Evolutionary conservation across 352 stramenopile genomes (phyloP), one percentile per base, ranked within the genome.

Genomic region (Globisporangium nagaii): DNA sequence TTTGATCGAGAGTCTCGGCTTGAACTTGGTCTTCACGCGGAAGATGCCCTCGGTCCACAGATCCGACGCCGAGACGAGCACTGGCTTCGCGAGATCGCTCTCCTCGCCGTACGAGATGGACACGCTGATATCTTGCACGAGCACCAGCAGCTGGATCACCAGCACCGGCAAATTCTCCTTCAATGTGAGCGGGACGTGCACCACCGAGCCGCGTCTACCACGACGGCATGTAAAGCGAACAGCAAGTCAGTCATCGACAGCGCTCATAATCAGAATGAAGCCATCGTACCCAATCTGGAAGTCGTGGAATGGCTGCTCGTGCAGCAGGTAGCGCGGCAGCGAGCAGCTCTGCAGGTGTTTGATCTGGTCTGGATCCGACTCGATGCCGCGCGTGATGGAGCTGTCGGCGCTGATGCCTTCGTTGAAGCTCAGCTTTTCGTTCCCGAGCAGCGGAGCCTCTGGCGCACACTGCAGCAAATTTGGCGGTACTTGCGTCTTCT

Each of bases 391-490:
- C 22, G 59, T 57, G 42, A 79, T 48, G 10, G 24, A 59, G 40
- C 59, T 69, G 36, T 79, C 70, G n/a, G 56, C 56, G 30, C 44
- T 42, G 39, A 62, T 45, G 0, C 32, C 41, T 17, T 31, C 46
- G 13, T 20, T 34, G 31, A 62, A 62, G 22, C 35, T 3, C 24
- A 62, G 34, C 37, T 41, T 55, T 20, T 69, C 61, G 6, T 67
- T 60, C 0, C 64, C 70, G 34, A 63, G 15, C 56, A 86, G 49
- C 15, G 55, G 41, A 15, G 74, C 70, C 12, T 84, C 65, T 31
- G 80, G 71, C 20, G 69, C 63, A 36, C 70, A 84, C 44, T 89
- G 75, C 28, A 56, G 65, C 13, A 91, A 35, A 34, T 88, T 89
- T 3, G 40, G 55, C 0, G 80, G 80, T 47, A 80, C 65, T 5